phyloP scores from a whole-genome alignment of 1,284 basidiomycete genomes.

The Mycosarcoma maydis region DNA sequence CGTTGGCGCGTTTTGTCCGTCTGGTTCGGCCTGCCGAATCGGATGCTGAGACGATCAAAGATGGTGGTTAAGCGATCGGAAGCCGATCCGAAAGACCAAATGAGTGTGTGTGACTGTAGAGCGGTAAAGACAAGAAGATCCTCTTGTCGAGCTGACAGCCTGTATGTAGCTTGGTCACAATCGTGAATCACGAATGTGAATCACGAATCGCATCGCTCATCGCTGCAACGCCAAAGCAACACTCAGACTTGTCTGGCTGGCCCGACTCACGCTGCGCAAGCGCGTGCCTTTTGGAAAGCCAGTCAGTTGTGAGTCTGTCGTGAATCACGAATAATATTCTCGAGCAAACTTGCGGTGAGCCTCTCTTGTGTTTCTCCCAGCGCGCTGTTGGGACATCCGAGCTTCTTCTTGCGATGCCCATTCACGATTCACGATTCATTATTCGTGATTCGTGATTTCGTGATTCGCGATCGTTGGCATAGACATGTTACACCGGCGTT shows the following conservation, averaged over 20 bases:
- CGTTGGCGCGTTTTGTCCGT: neutral
- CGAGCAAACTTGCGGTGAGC: too few relatives aligned
- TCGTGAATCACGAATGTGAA: too few relatives aligned
- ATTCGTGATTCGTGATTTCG: too few relatives aligned
- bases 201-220: too few relatives aligned
- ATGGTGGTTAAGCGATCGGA: constrained; percentile 1
- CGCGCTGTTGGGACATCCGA: constrained; percentile 8
- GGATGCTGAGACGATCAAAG: neutral
- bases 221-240: constrained; percentile 6
- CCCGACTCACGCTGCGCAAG: neutral
- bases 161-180: too few relatives aligned
- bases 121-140: neutral
- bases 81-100: neutral
- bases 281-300: neutral
- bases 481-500: neutral
- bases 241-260: too few relatives aligned
- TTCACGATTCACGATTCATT: too few relatives aligned
- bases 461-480: neutral
- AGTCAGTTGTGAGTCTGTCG: too few relatives aligned
- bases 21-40: constrained; percentile 13
- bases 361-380: too few relatives aligned
- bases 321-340: too few relatives aligned
- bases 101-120: neutral
- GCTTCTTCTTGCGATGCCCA: too few relatives aligned
- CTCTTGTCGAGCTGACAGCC: too few relatives aligned